Evolutionary conservation across 495 filamentous ascomycete species (phyloP), one percentile per base, ranked within the genome.

Genomic region (Extremus antarcticus): DNA sequence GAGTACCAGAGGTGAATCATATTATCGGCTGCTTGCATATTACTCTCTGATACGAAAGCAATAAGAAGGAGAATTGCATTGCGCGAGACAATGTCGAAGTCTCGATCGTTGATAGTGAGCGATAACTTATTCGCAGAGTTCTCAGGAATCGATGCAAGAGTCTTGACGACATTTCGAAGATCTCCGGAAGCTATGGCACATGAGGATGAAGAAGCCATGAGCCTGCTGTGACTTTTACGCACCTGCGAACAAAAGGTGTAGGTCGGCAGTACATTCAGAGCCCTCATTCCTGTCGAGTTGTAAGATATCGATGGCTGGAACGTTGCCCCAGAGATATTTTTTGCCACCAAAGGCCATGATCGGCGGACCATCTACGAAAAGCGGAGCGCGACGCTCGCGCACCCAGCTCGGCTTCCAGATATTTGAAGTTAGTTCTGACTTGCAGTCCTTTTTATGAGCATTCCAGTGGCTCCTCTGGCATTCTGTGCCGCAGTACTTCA

Each of bases 61-160:
- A 70, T 43, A 9, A 78, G 61, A 8, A 80, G 65, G 4, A 80
- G 20, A 7, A 77, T 74, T 4, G 62, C 45, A 54, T 77, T 80
- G 0, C 74, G 68, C 8, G 69, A 68, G 1, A 73, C 71, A 19
- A 78, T 54, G 24, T 68, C 63, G 25, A 71, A 47, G 19, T 76
- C 70, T n/a, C 21, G 1, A 50, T 80, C 75, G 53, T 78, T 78
- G 3, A 78, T 39, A 0, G 63, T 59, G 0, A 73, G 56, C 1
- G 60, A 25, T 43, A 71, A 50, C 0, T 50, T 17, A 0, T 58
- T 40, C 3, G 22, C 56, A 49, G 68, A 74, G 1, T 17, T 53
- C 1, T n/a, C 51, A 0, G 71, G 71, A 19, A 78, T 57, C 0
- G 57, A 23, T 8, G 54, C 50, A 23, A 78, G 52, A 0, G 75